Base-by-base conservation (phyloP, 768 basidiomycete species). In the Hygrophoropsis aurantiaca region DNA sequence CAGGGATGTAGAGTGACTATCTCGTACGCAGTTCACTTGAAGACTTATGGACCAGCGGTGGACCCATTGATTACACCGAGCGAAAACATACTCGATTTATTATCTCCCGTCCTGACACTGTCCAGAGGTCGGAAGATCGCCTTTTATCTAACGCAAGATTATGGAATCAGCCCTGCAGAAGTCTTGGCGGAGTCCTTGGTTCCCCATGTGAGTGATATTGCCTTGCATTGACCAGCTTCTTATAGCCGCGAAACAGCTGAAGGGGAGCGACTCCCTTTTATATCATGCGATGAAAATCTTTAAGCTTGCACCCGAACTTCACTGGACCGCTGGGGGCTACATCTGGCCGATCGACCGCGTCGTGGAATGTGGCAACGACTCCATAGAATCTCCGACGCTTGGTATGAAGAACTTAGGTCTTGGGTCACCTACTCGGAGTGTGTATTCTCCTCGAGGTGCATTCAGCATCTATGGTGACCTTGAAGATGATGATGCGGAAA, bases 271-370 rank as follows among this genome's bases (percentile, higher is more conserved):
- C 57, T 81, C 84, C 4, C 62, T 88, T 25, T 65, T 91, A 7
- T 89, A 87, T 61, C 85, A 87, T 42, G 84, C 87, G 3, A 67
- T 90, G 60, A 88, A 86, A 62, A 64, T 84, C 32, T 88, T 82
- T 72, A 89, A 89, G 50, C 79, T 91, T 38, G 64, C 69, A 1
- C 85, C 87, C 0, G 85, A 85, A 50, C 74, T 91, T 1, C 85
- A 85, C 49, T 91, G 87, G 84, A 81, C 83, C 15, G 89, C 90
- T 25, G 88, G 87, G 2, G 87, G 87, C 16, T 90, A 85, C 61
- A 74, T 91, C 51, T 91, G 90, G 89, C 82, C 87, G 0, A 72
- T 80, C 20, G 84, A 87, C 56, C 78, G 79, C 42, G 76, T 79
- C 0, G 83, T 90, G 16, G 85, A 90, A 57, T 75, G 79, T 46